phyloP scores from a whole-genome alignment of 768 basidiomycete species.

The Hypholoma sublateritium region DNA sequence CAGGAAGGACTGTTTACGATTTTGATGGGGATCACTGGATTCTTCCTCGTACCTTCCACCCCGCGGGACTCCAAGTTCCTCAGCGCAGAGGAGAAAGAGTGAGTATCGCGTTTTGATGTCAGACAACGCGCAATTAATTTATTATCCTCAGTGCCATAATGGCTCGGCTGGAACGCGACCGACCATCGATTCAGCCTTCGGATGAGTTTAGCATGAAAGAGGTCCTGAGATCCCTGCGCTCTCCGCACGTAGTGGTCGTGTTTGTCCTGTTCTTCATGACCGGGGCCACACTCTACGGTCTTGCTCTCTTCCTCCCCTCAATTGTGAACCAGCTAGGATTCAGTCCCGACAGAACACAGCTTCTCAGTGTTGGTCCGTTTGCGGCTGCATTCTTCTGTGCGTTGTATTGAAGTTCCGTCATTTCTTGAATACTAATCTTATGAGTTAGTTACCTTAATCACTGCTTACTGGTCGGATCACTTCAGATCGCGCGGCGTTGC shows the following conservation, averaged over 20 bases:
- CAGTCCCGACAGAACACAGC: slow-evolving; percentile 28
- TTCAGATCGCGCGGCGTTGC: slow-evolving; percentile 25
- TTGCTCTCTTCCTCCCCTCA: slow-evolving; percentile 36
- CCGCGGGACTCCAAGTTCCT: slow-evolving; percentile 29
- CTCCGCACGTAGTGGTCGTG: slow-evolving; percentile 33
- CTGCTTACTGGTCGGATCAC: slow-evolving; percentile 23
- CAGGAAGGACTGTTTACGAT: slow-evolving; percentile 51
- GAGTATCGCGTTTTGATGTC: slow-evolving; percentile 2
- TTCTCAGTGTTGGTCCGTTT: slow-evolving; percentile 39
- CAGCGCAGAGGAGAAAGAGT: slow-evolving; percentile 33
- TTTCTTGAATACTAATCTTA: too few relatives aligned
- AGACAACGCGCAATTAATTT: not conserved
- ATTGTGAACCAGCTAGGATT: slow-evolving; percentile 38
- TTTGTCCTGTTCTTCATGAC: slow-evolving; percentile 35
- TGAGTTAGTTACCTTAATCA: slow-evolving; percentile 19
- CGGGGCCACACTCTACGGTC: slow-evolving; percentile 34
- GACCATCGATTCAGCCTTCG: slow-evolving; percentile 26
- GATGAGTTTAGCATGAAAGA: slow-evolving; percentile 33
- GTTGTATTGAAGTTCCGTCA: not conserved
- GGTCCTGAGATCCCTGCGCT: slow-evolving; percentile 27
- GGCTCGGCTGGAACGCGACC: slow-evolving; percentile 29
- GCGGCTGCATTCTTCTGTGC: slow-evolving; percentile 34
- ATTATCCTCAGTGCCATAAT: slow-evolving; percentile 24
- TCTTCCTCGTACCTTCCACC: slow-evolving; percentile 36
- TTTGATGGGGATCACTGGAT: slow-evolving; percentile 43